Evolutionary conservation across 495 filamentous ascomycete species (phyloP), one percentile per base, ranked within the genome.

Genomic region (Ascobolus immersus): DNA sequence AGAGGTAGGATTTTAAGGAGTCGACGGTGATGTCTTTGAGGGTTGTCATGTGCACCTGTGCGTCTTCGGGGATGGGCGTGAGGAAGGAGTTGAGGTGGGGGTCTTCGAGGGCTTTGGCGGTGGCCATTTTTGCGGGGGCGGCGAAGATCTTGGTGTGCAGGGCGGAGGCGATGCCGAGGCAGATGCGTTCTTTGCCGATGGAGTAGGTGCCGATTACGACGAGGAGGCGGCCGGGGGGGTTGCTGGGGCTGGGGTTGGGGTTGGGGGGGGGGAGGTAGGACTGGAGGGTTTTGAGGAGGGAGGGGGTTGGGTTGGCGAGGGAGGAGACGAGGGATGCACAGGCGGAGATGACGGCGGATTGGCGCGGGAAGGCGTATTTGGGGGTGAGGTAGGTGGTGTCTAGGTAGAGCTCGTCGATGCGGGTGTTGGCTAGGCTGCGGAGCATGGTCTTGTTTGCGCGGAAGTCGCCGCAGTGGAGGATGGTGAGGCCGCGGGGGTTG

Each of bases 311-410:
- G 23, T 21, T 12, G 18, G 15, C n/a, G 21, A 24, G 23, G 12
- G 12, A 21, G 18, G 11, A 22, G 18, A 14, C 24, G 13, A 11
- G 19, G 4, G 4, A 10, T 17, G 9, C 15, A 48, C 81, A 92
- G n/a, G 80, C 69, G 29, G 58, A 56, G 36, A 92, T 75, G 28
- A 99, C 86, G 37, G 78, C 67, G 23, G 73, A 60, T 47, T 99
- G 86, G 17, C 62, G 70, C 0, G 89, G 86, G 45, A 99, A 99
- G 0, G 82, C 72, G 54, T 94, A 99, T 32, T 80, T 82, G 1
- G 86, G 86, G 37, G 79, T 86, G 2, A 99, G 61, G 46, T 99
- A 99, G 0, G 86, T 99, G 0, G 86, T 99, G 46, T 99, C 86
- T 9, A 99, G 62, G 46, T 99, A 99, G 51, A 90, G 92, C 13